A percentile compares a stretch with the other conserved stretches of the same genome.
Evolutionary conservation across 352 stramenopile genomes (phyloP).

Genomic region (Phytophthora palmivora): DNA sequence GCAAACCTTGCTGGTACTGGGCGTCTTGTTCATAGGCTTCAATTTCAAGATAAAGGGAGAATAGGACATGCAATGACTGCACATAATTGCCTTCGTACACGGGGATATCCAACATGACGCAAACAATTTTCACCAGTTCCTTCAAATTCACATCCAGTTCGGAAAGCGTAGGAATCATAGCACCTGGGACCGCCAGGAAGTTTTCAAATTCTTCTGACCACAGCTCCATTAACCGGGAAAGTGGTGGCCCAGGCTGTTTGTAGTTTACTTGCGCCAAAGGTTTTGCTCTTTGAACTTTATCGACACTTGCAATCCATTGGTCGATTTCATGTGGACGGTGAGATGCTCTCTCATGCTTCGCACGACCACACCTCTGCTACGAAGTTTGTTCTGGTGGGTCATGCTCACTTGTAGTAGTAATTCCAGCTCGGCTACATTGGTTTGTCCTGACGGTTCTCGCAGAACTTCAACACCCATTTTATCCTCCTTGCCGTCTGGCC

Average conservation of each 20-base stretch:
- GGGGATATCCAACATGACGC: conserved; percentile 93
- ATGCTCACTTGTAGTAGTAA: conserved; percentile 87
- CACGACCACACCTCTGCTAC: conserved; percentile 61
- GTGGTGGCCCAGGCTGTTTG: conserved; percentile 89
- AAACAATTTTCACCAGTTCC: conserved; percentile 89
- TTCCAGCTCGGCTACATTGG: conserved; percentile 90
- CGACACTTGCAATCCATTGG: conserved; percentile 93
- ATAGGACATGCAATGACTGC: conserved; percentile 93
- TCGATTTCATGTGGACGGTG: conserved; percentile 90
- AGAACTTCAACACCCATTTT: conserved; percentile 82
- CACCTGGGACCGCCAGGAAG: conserved; percentile 45
- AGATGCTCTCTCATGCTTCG: conserved; percentile 87
- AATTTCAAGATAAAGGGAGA: conserved; percentile 90
- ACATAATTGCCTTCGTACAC: conserved; percentile 82
- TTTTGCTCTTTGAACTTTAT: conserved; percentile 88
- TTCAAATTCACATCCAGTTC: conserved; percentile 87
- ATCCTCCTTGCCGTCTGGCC: conserved; percentile 86
- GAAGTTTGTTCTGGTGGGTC: conserved; percentile 51
- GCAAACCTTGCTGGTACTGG: conserved; percentile 27
- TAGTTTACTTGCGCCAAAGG: conserved; percentile 81
- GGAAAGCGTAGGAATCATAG: conserved; percentile 29
- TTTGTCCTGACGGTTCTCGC: conserved; percentile 88
- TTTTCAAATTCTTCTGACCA: conserved; percentile 91
- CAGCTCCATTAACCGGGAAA: conserved; percentile 90
- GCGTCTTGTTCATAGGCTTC: conserved; percentile 60